These are phyloP conservation scores for Suillus placidus DNA, from an alignment of 768 basidiomycete genomes.

Conservation along the genomic window DNA sequence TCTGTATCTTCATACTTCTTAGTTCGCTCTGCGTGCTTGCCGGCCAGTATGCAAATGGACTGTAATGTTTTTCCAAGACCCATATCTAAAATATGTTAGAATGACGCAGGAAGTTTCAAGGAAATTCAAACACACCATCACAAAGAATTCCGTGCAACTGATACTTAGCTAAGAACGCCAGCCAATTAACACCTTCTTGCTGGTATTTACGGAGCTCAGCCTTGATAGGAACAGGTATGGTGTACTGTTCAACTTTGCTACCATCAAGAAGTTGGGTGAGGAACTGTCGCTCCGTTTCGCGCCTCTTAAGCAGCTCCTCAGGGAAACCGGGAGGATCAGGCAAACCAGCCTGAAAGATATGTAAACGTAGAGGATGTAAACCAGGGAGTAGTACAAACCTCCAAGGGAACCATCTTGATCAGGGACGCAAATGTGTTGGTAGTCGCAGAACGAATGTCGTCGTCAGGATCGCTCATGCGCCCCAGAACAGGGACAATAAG, in stretches of 20 bases:
- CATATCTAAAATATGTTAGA: conserved; percentile 69
- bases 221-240: conserved; percentile 84
- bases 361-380: background rate
- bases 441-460: conserved; percentile 87
- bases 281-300: conserved; percentile 89
- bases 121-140: conserved; percentile 65
- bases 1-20: conserved; percentile 65
- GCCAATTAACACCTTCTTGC: conserved; percentile 98
- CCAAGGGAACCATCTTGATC: conserved; percentile 98
- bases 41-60: conserved; percentile 94
- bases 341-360: conserved; percentile 73
- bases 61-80: conserved; percentile 98
- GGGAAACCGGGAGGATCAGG: conserved; percentile 96
- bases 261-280: conserved; percentile 93
- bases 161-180: conserved; percentile 97
- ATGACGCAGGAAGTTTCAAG: background rate
- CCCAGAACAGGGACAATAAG: conserved; percentile 95
- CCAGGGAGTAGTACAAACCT: conserved; percentile 52
- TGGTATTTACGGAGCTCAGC: conserved; percentile 97
- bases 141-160: conserved; percentile 97
- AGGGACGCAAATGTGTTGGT: conserved; percentile 98
- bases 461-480: conserved; percentile 94
- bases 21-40: conserved; percentile 89
- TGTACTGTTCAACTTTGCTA: conserved; percentile 89
- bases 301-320: conserved; percentile 79